Evolutionary conservation across 1,284 basidiomycete species (phyloP).

Genomic region (Leccinum insigne): DNA sequence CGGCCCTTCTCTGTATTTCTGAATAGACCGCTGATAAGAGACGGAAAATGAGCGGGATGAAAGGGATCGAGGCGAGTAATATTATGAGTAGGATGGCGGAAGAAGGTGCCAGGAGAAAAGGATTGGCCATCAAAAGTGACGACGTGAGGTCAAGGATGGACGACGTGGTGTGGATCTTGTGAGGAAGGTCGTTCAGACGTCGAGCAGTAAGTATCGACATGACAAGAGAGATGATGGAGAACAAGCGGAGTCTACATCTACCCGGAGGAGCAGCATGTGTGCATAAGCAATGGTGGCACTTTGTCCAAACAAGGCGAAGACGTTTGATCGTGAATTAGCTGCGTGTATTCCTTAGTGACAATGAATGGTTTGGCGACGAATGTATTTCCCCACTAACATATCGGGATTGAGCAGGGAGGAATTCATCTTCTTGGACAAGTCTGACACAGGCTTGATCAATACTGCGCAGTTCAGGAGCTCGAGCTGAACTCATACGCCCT

Average conservation of each 20-base stretch:
- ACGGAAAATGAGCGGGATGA: conserved; percentile 82
- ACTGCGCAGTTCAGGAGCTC: conserved; percentile 11
- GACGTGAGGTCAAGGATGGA: conserved; percentile 83
- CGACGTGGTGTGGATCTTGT: conserved; percentile 67
- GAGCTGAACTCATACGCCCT: conserved; percentile 67
- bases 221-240: conserved; percentile 73
- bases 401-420: conserved; percentile 89
- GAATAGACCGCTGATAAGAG: conserved; percentile 75
- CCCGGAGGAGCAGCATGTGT: conserved; percentile 75
- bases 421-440: conserved; percentile 98
- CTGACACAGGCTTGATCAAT: conserved; percentile 43
- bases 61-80: conserved; percentile 79
- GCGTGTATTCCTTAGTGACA: conserved; percentile 87
- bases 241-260: conserved; percentile 67
- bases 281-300: conserved; percentile 72
- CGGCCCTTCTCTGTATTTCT: conserved; percentile 32
- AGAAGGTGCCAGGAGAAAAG: conserved; percentile 77
- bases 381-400: conserved; percentile 92
- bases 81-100: conserved; percentile 46
- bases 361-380: conserved; percentile 95
- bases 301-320: conserved; percentile 92
- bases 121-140: conserved; percentile 74
- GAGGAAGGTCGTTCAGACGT: conserved; percentile 67
- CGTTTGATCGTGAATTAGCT: conserved; percentile 95
- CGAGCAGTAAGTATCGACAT: conserved; percentile 73